Conservation (phyloP, 2,329 filamentous ascomycete species). For the Ophiostoma sp. region DNA sequence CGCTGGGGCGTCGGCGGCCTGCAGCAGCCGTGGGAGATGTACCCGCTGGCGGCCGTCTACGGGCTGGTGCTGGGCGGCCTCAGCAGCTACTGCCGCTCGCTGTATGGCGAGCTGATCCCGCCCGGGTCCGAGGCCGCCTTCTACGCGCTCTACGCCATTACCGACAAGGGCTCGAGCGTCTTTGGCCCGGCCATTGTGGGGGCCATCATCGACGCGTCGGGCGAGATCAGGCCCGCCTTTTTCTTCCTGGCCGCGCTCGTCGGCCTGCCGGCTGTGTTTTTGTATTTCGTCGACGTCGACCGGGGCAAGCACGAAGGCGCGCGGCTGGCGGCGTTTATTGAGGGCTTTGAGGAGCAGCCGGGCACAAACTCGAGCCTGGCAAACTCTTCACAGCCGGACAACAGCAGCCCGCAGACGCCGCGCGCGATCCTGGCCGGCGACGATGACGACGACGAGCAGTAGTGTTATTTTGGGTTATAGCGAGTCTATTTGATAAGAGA, state of each 20-base stretch:
- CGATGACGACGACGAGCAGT: constrained; percentile 8
- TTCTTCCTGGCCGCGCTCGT: constrained; percentile 87
- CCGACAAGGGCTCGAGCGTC: constrained; percentile 89
- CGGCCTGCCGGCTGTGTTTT: constrained; percentile 74
- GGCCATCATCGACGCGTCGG: constrained; percentile 78
- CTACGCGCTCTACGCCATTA: constrained; percentile 94
- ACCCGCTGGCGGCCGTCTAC: constrained; percentile 81
- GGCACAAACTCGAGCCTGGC: background rate
- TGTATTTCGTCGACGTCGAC: constrained; percentile 80
- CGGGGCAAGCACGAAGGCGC: constrained; percentile 65
- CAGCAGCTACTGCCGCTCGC: constrained; percentile 81
- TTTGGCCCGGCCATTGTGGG: constrained; percentile 95
- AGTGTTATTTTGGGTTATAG: background rate
- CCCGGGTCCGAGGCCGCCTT: constrained; percentile 93
- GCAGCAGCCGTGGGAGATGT: constrained; percentile 97
- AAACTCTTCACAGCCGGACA: background rate
- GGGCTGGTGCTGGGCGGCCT: constrained; percentile 92
- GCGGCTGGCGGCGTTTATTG: constrained; percentile 55
- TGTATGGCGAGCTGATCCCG: constrained; percentile 91
- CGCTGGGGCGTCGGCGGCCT: constrained; percentile 72
- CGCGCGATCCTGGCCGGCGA: background rate
- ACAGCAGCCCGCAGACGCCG: constrained; percentile 4
- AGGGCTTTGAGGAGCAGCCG: background rate
- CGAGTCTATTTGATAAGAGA: background rate
- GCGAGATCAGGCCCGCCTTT: constrained; percentile 80